Percentiles rank a stretch among this genome's conserved stretches.
phyloP scores from a whole-genome alignment of 1,284 basidiomycete species.

The Microbotryum scabiosae region DNA sequence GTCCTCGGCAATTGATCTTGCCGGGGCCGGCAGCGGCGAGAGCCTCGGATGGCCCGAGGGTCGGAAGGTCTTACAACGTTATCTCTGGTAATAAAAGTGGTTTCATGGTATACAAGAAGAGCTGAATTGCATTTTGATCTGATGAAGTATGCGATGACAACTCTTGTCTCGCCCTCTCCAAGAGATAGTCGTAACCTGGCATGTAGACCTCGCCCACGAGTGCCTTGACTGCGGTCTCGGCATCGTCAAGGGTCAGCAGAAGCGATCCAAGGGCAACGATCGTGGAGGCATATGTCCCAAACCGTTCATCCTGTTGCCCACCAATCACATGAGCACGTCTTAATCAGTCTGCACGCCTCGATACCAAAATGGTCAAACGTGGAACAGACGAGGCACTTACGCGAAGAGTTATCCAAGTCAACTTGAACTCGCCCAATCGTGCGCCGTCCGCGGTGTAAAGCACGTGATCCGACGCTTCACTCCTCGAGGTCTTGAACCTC shows the following conservation, averaged over 20 bases:
- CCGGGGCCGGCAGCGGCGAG: no score
- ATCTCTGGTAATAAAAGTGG: no score
- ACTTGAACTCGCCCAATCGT: background rate
- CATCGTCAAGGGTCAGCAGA: conserved; percentile 16
- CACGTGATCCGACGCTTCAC: background rate
- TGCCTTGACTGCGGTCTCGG: conserved; percentile 10
- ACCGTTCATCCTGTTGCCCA: conserved; percentile 2
- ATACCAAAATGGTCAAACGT: background rate
- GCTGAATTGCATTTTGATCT: no score
- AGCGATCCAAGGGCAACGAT: conserved; percentile 1
- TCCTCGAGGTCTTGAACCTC: background rate
- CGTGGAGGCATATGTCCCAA: background rate
- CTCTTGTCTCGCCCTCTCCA: no score
- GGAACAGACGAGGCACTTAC: conserved; percentile 3
- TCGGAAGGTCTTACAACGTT: no score
- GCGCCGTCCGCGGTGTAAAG: conserved; percentile 14
- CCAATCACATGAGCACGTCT: background rate
- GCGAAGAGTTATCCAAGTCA: conserved; percentile 12
- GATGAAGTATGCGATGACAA: no score
- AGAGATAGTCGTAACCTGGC: no score
- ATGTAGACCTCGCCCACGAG: conserved; percentile 12
- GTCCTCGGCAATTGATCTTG: no score
- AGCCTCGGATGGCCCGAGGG: no score
- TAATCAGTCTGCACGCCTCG: background rate
- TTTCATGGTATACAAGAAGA: no score